These are phyloP conservation scores for Colletotrichum incanum DNA, from an alignment of 2,329 filamentous ascomycete species.

Conservation along the genomic window DNA sequence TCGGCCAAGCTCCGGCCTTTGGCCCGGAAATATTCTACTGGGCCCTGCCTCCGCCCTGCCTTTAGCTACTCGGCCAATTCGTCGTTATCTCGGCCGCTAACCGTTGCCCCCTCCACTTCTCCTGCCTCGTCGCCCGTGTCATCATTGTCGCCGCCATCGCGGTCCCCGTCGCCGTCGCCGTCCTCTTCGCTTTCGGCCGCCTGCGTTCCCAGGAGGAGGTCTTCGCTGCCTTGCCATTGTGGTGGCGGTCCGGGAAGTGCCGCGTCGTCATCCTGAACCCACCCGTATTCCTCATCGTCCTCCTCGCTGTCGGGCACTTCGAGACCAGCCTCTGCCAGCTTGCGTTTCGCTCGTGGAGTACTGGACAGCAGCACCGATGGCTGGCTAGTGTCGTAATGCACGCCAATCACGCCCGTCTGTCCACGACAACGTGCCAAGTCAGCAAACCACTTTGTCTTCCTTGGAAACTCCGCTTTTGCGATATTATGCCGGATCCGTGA, in stretches of 20 bases:
- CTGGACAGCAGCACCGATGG: constrained; percentile 52
- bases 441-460: constrained; percentile 31
- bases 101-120: constrained; percentile 40
- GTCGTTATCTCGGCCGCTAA: constrained; percentile 41
- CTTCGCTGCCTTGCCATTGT: constrained; percentile 79
- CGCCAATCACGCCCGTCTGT: constrained; percentile 61
- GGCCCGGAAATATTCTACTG: constrained; percentile 22
- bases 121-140: constrained; percentile 44
- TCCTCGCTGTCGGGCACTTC: constrained; percentile 75
- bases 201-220: constrained; percentile 68
- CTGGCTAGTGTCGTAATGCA: constrained; percentile 59
- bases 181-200: constrained; percentile 56
- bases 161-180: constrained; percentile 41
- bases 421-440: constrained; percentile 24
- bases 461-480: constrained; percentile 36
- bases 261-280: constrained; percentile 77
- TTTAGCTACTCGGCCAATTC: constrained; percentile 32
- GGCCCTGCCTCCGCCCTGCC: constrained; percentile 18
- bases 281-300: constrained; percentile 80
- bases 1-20: constrained; percentile 42
- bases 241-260: constrained; percentile 73
- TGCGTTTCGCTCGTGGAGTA: constrained; percentile 70
- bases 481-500: constrained; percentile 27
- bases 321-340: constrained; percentile 73
- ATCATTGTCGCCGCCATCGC: constrained; percentile 42